These are phyloP conservation scores for Populus tomentosa DNA, from an alignment of 441 rosid species.

Conservation along the genomic window DNA sequence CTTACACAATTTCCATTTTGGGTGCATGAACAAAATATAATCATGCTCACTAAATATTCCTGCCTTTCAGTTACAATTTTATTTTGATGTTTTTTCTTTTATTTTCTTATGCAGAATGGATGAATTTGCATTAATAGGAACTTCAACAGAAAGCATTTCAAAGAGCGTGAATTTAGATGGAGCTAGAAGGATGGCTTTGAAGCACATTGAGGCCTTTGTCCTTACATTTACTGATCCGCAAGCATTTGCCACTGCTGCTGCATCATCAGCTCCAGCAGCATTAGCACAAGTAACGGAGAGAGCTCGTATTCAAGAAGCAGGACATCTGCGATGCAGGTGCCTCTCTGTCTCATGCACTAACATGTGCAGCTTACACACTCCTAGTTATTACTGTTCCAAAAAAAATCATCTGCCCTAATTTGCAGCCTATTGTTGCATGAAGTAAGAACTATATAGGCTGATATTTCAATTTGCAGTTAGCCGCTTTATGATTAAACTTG, in stretches of 20 bases:
- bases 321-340: conserved; percentile 95
- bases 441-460: not conserved
- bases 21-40: not conserved
- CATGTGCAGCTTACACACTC: not conserved
- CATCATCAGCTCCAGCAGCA: conserved; percentile 75
- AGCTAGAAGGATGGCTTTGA: conserved; percentile 77
- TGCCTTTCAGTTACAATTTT: not conserved
- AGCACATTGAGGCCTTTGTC: conserved; percentile 68
- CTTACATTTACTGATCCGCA: conserved; percentile 63
- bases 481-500: not conserved
- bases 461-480: not conserved
- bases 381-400: not conserved
- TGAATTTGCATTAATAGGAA: conserved; percentile 57
- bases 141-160: conserved; percentile 61
- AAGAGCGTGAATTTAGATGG: conserved; percentile 80
- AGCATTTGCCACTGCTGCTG: conserved; percentile 63
- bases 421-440: not conserved
- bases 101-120: conserved; percentile 59
- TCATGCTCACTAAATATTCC: not conserved
- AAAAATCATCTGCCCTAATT: not conserved
- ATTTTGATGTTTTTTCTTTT: not conserved
- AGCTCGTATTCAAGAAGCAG: conserved; percentile 94
- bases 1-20: not conserved
- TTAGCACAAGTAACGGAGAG: conserved; percentile 78
- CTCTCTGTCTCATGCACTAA: not conserved